phyloP scores from a whole-genome alignment of 2,329 filamentous ascomycete genomes.

The Zymoseptoria pseudotritici region DNA sequence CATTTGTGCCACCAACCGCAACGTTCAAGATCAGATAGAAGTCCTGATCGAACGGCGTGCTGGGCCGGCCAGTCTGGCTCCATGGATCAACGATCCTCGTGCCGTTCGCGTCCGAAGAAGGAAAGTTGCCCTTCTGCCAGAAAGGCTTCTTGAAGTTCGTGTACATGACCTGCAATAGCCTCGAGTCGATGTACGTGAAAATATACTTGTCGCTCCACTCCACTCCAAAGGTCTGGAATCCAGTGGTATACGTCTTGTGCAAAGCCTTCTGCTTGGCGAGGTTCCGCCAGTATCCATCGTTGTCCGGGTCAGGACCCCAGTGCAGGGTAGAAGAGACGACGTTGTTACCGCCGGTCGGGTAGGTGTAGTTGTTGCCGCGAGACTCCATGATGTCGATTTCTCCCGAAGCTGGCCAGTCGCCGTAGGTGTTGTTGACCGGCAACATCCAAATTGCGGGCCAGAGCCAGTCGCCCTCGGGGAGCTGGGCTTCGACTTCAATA shows the following conservation, averaged over 20 bases:
- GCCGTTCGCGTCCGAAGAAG: constrained; percentile 28
- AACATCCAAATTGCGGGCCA: constrained; percentile 94
- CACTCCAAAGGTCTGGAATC: constrained; percentile 69
- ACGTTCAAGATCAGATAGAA: constrained; percentile 38
- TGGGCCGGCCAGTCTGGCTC: constrained; percentile 29
- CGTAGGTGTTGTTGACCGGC: constrained; percentile 64
- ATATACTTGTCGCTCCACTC: constrained; percentile 86
- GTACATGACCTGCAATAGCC: constrained; percentile 73
- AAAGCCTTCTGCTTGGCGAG: constrained; percentile 69
- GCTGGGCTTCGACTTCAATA: constrained; percentile 68
- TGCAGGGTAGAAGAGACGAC: constrained; percentile 72
- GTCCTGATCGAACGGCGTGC: constrained; percentile 36
- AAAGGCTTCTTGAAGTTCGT: constrained; percentile 44
- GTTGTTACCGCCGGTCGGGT: constrained; percentile 71
- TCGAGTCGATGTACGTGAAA: constrained; percentile 77
- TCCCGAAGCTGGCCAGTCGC: constrained; percentile 68
- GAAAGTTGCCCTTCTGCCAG: constrained; percentile 34
- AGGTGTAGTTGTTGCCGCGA: constrained; percentile 74
- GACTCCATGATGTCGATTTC: constrained; percentile 79
- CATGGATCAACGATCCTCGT: constrained; percentile 33
- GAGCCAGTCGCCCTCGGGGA: constrained; percentile 75
- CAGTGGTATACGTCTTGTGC: constrained; percentile 63
- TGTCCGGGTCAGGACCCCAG: constrained; percentile 65
- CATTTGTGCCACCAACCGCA: constrained; percentile 38
- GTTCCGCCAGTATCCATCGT: constrained; percentile 77